Evolutionary conservation across 306 rosid species (phyloP).

Genomic region (Cajanus cajan): DNA sequence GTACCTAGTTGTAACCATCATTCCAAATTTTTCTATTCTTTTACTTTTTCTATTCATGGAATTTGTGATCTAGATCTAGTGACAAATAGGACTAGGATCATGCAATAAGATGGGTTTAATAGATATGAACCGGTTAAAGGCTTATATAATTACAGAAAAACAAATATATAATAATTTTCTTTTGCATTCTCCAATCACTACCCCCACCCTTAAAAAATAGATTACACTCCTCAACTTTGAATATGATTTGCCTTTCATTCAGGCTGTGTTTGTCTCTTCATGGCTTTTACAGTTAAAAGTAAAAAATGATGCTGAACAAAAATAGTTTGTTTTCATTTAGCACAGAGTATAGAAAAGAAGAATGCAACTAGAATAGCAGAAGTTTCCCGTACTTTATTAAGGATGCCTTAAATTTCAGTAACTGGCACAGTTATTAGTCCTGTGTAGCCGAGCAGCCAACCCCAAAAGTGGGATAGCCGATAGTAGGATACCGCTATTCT

Average conservation of each 20-base stretch:
- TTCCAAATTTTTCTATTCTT: background rate
- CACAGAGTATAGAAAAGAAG: no score
- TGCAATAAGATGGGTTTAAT: no score
- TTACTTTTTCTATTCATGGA: background rate
- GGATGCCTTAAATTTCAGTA: slow-evolving; percentile 48
- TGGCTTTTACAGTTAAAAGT: background rate
- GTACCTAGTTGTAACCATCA: background rate
- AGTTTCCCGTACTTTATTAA: slow-evolving; percentile 57
- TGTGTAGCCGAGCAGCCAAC: no score
- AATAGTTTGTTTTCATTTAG: background rate
- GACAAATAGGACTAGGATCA: background rate
- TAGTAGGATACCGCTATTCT: no score
- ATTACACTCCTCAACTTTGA: background rate
- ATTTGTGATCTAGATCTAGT: background rate
- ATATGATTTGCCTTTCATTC: background rate
- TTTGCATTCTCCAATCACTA: background rate
- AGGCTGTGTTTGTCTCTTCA: background rate
- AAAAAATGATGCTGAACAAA: background rate
- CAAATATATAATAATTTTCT: background rate
- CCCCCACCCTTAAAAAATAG: background rate
- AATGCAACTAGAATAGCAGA: slow-evolving; percentile 22
- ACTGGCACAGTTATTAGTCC: no score
- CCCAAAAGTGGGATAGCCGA: no score
- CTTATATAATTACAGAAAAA: background rate
- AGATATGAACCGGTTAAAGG: background rate